Conservation (phyloP, 139 green algal genomes). For the Chlamydomonas sp. region DNA sequence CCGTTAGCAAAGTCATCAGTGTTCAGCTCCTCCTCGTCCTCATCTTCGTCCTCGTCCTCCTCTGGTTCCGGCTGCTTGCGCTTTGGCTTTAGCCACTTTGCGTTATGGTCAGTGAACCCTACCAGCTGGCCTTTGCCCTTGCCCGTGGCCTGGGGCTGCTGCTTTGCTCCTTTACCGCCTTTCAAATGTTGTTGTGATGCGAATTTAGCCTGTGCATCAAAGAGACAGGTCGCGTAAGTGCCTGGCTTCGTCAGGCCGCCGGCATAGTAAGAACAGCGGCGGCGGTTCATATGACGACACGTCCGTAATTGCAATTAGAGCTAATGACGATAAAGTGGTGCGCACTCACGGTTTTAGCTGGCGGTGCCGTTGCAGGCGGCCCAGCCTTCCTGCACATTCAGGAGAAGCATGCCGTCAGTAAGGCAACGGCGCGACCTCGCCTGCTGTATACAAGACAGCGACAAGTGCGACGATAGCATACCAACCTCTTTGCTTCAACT, state of each 20-base stretch:
- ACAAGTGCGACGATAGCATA: too few species aligned
- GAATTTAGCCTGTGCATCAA: background rate
- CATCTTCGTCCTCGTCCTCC: conserved; percentile 7
- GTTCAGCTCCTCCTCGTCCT: background rate
- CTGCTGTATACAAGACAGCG: too few species aligned
- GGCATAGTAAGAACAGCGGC: too few species aligned
- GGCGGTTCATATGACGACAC: too few species aligned
- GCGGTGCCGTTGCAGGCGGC: background rate
- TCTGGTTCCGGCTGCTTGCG: conserved; percentile 43
- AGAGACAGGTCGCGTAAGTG: too few species aligned
- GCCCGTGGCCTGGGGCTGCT: background rate
- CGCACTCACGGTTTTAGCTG: background rate
- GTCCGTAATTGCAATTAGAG: too few species aligned
- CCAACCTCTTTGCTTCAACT: background rate
- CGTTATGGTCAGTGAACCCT: conserved; percentile 80
- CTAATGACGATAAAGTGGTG: too few species aligned
- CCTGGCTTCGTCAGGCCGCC: too few species aligned
- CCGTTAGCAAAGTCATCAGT: background rate
- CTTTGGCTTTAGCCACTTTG: conserved; percentile 80
- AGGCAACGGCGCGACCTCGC: too few species aligned
- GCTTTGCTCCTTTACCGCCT: background rate
- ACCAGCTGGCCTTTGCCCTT: background rate
- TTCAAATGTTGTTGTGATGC: background rate
- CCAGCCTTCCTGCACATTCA: background rate
- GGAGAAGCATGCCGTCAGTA: background rate